Conservation (phyloP, 257 asterid species). For the Lithospermum erythrorhizon region DNA sequence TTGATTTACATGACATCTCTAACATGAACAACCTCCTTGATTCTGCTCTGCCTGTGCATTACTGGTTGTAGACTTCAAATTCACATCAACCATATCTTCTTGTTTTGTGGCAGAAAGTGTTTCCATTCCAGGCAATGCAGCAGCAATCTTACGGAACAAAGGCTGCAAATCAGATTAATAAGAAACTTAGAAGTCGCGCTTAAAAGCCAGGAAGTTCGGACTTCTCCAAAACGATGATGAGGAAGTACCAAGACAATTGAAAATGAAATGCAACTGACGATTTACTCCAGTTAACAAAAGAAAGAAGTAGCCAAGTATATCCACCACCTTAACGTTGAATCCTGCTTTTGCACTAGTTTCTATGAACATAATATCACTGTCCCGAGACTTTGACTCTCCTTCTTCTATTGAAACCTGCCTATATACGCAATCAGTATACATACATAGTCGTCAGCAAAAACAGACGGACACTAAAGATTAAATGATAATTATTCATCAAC, state of each 20-base stretch:
- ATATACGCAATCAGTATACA: too few relatives aligned
- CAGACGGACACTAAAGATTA: too few relatives aligned
- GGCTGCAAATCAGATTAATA: background rate
- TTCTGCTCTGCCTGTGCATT: background rate
- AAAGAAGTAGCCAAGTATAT: background rate
- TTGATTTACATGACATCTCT: background rate
- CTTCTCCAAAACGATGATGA: background rate
- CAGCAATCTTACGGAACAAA: background rate
- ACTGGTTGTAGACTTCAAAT: background rate
- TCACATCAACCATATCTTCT: background rate
- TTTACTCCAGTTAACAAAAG: background rate
- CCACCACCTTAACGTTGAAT: background rate
- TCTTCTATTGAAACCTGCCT: too few relatives aligned
- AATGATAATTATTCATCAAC: too few relatives aligned
- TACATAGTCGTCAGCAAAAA: too few relatives aligned
- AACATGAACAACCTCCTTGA: background rate
- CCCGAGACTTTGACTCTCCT: background rate
- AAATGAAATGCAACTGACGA: background rate
- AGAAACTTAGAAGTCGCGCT: background rate
- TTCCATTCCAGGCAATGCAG: constrained; percentile 1
- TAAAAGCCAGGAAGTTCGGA: too few relatives aligned
- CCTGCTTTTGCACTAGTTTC: background rate
- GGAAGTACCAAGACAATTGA: background rate
- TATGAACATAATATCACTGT: background rate
- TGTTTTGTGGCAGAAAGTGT: background rate